Evolutionary conservation across 768 basidiomycete genomes (phyloP).

Genomic region (Leccinellum luteum): DNA sequence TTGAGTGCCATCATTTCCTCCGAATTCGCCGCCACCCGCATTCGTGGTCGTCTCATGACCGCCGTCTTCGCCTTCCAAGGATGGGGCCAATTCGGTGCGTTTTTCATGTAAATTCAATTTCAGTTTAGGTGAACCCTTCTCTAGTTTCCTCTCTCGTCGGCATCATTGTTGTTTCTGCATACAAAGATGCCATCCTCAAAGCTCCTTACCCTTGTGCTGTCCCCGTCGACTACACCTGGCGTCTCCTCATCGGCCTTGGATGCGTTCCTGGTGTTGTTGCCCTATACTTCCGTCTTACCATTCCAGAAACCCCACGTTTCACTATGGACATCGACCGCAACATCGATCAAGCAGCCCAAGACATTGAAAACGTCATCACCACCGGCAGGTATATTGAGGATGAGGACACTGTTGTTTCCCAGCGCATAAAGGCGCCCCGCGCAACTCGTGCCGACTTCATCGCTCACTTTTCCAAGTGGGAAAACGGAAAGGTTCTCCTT

Average conservation of each 20-base stretch:
- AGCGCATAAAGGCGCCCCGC: conserved; percentile 66
- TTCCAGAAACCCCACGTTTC: conserved; percentile 87
- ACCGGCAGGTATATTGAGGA: conserved; percentile 47
- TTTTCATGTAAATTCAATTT: neutral
- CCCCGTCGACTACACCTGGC: conserved; percentile 79
- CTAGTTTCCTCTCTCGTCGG: conserved; percentile 66
- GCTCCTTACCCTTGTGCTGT: conserved; percentile 36
- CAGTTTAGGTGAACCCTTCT: neutral
- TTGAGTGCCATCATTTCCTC: conserved; percentile 83
- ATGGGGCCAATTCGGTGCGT: conserved; percentile 78
- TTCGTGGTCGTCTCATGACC: conserved; percentile 84
- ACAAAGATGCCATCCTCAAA: conserved; percentile 57
- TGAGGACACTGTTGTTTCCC: conserved; percentile 45
- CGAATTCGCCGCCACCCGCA: conserved; percentile 78
- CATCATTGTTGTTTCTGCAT: conserved; percentile 61
- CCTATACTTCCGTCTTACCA: conserved; percentile 90
- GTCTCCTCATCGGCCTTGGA: conserved; percentile 84
- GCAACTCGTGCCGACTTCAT: conserved; percentile 68
- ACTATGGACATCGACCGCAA: conserved; percentile 93
- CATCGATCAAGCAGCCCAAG: conserved; percentile 66
- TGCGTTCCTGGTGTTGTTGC: conserved; percentile 78
- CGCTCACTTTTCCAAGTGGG: conserved; percentile 64
- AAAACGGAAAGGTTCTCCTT: conserved; percentile 77
- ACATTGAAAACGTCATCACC: conserved; percentile 67
- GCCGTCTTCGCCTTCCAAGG: conserved; percentile 86